Evolutionary conservation across 1,139 yeast species (phyloP), one percentile per base, ranked within the genome.

Genomic region (Lipomyces yarrowii): DNA sequence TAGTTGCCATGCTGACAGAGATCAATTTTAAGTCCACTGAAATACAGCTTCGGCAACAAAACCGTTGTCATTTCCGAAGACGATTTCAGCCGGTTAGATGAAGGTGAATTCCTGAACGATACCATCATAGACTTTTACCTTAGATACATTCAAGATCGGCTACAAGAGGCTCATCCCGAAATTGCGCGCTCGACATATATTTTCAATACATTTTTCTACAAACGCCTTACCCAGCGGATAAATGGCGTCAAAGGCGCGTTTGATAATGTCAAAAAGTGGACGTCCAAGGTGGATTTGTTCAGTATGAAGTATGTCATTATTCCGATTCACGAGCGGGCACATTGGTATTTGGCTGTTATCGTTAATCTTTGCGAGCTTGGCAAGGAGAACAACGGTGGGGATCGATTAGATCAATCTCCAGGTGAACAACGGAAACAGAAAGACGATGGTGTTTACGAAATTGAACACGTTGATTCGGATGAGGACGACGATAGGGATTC

Each of bases 291-390:
- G 33, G 88, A 89, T 62, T 75, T 93, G 5, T 85, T 87, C 77
- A 80, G 81, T 26, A 87, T 82, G 73, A 84, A 86, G 59, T 86
- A 83, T 72, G 80, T 92, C 1, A 83, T 93, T 5, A 81, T 96
- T 21, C 99, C 99, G 0, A 87, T 96, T 13, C 91, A 91, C 76
- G 91, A 88, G 71, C 82, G 61, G 37, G 67, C 73, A 56, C 99
- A 96, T 78, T 96, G 99, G 99, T 91, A 88, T 74, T 87, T 93
- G 59, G 88, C 91, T 48, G 83, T 91, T 2, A 84, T 92, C 6
- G 80, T 86, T 13, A 82, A 83, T 64, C 76, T 85, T 10, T 74
- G 77, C 13, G 61, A 64, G 23, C 57, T 74, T 13, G 59, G 32
- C n/a, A 55, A 55, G 18, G 48, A 26, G 15, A 48, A 15, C 21